Conservation (phyloP, 768 basidiomycete genomes). For the Galerina marginata region DNA sequence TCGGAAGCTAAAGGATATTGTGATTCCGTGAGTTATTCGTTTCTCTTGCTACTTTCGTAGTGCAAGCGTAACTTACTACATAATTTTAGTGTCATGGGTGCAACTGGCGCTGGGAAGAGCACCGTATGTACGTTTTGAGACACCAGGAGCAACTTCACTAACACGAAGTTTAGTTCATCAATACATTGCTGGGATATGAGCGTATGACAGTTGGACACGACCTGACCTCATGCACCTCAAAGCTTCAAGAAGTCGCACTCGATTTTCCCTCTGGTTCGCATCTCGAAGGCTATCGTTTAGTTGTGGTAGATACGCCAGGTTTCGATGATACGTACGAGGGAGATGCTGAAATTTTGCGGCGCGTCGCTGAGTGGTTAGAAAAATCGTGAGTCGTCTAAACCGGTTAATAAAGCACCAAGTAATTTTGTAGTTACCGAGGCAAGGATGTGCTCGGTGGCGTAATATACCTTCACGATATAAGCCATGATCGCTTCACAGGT, state of each 20-base stretch:
- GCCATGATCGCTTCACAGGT: conserved; percentile 1
- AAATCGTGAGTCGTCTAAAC: background rate
- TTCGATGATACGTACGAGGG: conserved; percentile 10
- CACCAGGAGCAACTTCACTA: background rate
- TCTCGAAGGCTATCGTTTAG: background rate
- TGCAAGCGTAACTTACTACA: background rate
- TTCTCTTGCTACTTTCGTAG: background rate
- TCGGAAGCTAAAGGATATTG: background rate
- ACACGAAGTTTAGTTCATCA: conserved; percentile 1
- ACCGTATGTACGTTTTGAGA: background rate
- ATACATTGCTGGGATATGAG: background rate
- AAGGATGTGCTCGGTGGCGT: conserved; percentile 1
- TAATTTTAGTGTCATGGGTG: conserved; percentile 1
- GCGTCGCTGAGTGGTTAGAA: conserved; percentile 12
- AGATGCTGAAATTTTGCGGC: conserved; percentile 4
- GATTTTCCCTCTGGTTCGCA: background rate
- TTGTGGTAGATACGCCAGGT: conserved; percentile 12
- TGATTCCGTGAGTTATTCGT: background rate
- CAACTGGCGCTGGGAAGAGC: conserved; percentile 10
- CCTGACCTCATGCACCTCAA: background rate
- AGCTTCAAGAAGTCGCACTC: background rate
- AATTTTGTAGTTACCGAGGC: background rate
- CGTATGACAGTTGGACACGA: background rate
- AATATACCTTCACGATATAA: conserved; percentile 12
- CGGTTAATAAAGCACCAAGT: background rate